Evolutionary conservation across 169 alveolate species (phyloP).

Genomic region (Eimeria tenella): DNA sequence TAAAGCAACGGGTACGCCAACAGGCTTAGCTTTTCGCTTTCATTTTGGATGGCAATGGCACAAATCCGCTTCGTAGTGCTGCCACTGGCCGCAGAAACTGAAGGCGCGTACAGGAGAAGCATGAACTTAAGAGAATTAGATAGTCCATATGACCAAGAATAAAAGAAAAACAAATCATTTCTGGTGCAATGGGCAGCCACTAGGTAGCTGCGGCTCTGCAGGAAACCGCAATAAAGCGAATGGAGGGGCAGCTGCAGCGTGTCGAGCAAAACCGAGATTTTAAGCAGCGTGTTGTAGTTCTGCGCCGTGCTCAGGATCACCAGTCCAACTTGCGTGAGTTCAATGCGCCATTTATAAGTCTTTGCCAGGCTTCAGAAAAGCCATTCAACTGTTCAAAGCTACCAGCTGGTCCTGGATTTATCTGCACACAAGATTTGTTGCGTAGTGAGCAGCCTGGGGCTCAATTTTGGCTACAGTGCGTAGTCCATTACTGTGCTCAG

Average conservation of each 20-base stretch:
- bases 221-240: constrained; percentile 46
- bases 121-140: too few species aligned
- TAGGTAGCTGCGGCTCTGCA: not conserved
- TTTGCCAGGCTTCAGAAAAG: not conserved
- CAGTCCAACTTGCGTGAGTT: constrained; percentile 27
- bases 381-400: not conserved
- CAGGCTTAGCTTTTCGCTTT: too few species aligned
- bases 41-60: too few species aligned
- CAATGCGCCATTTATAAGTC: too few species aligned
- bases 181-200: not conserved
- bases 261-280: constrained; percentile 50
- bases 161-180: too few species aligned
- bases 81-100: too few species aligned
- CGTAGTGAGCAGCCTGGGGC: not conserved
- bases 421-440: too few species aligned
- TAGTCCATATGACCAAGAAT: too few species aligned
- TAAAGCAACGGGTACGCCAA: constrained; percentile 35
- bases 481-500: not conserved
- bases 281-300: constrained; percentile 51
- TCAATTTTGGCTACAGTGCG: not conserved
- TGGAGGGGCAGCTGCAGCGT: constrained; percentile 58
- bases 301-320: constrained; percentile 57
- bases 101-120: too few species aligned
- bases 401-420: not conserved
- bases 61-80: too few species aligned